Evolutionary conservation across 108 stramenopile genomes (phyloP).

Genomic region (Stephanodiscus triporus): DNA sequence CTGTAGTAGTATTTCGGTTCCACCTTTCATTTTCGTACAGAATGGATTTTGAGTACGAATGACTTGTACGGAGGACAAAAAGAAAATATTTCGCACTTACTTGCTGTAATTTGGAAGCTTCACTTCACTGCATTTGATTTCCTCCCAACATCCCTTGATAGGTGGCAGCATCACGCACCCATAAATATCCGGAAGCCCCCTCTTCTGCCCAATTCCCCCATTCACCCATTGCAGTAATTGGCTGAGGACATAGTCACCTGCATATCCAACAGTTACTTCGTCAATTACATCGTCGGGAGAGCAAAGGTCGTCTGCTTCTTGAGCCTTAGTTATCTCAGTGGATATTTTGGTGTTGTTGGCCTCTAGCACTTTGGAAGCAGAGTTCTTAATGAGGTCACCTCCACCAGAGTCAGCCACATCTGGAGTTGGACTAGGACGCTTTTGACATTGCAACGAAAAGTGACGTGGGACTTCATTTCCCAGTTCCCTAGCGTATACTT

Average conservation of each 20-base stretch:
- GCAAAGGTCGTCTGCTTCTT: slow-evolving; percentile 46
- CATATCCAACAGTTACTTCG: slow-evolving; percentile 72
- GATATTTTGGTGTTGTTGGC: slow-evolving; percentile 18
- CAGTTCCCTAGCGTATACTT: slow-evolving; percentile 89
- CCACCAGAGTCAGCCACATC: neutral
- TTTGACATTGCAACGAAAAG: slow-evolving; percentile 26
- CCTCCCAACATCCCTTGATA: slow-evolving; percentile 53
- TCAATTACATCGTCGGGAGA: slow-evolving; percentile 81
- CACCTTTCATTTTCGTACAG: neutral
- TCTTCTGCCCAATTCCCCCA: slow-evolving; percentile 83
- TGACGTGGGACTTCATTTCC: slow-evolving; percentile 77
- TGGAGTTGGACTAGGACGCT: neutral
- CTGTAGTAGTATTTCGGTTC: slow-evolving; percentile 42
- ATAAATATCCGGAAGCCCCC: slow-evolving; percentile 73
- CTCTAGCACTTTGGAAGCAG: slow-evolving; percentile 3
- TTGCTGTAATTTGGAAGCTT: slow-evolving; percentile 37
- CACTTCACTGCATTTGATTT: slow-evolving; percentile 30
- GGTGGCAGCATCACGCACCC: slow-evolving; percentile 78
- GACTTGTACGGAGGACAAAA: neutral
- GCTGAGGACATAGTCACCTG: slow-evolving; percentile 84
- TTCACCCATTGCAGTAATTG: slow-evolving; percentile 89
- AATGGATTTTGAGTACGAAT: slow-evolving; percentile 8
- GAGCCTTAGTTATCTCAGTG: neutral
- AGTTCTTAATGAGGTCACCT: neutral
- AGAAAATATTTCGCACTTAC: neutral